phyloP scores from a whole-genome alignment of 163 green algal genomes.

The Chlamydomonas reinhardtii region DNA sequence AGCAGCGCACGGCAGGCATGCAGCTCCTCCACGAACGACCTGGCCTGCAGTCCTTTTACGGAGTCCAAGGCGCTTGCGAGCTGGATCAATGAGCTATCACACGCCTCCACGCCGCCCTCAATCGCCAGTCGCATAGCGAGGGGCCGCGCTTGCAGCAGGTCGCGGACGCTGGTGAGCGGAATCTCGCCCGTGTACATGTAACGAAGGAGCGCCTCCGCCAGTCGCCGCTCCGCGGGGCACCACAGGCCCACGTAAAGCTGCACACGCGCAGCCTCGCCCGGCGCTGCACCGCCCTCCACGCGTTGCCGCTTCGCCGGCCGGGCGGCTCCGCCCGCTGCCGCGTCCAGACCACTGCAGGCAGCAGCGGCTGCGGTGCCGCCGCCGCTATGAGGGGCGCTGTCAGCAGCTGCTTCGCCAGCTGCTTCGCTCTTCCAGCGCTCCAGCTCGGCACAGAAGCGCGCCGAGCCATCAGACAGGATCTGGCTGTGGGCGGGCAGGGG shows the following conservation, averaged over 20 bases:
- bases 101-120: conserved; percentile 20
- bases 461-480: not conserved
- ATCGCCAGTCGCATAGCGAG: not conserved
- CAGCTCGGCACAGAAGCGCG: not conserved
- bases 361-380: no score
- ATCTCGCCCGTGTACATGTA: conserved; percentile 17
- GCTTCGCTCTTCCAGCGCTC: not conserved
- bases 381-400: no score
- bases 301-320: not conserved
- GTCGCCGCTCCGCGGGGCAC: not conserved
- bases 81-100: not conserved
- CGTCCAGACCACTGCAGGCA: not conserved
- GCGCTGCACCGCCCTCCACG: not conserved
- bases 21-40: not conserved
- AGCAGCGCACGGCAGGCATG: not conserved
- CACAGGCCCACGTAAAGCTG: not conserved
- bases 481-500: not conserved
- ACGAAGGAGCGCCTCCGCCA: not conserved
- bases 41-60: not conserved
- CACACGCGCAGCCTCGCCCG: no score
- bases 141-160: not conserved
- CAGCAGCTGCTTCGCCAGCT: no score
- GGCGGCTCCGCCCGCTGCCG: no score
- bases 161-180: not conserved
- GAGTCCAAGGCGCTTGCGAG: no score